Percentiles rank a stretch among this genome's conserved stretches.
Evolutionary conservation across 495 filamentous ascomycete genomes (phyloP).

Genomic region (Diplogelasinospora grovesii): DNA sequence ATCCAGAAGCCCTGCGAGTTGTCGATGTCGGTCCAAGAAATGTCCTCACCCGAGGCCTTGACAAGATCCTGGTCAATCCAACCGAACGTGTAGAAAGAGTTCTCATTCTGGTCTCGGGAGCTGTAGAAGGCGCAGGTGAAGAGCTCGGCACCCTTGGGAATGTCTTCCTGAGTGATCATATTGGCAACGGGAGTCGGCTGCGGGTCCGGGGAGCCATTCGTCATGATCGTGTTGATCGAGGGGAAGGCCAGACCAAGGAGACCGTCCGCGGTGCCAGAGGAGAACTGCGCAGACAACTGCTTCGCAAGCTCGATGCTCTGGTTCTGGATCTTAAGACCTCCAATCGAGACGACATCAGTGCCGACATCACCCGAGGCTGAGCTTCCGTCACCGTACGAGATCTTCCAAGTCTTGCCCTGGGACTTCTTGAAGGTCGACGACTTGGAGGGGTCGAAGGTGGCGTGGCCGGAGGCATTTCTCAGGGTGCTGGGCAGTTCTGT

Average conservation of each 20-base stretch:
- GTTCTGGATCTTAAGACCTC: constrained; percentile 58
- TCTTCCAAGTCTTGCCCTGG: constrained; percentile 54
- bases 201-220: constrained; percentile 35
- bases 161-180: constrained; percentile 64
- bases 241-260: constrained; percentile 67
- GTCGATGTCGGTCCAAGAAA: constrained; percentile 61
- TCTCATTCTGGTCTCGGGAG: constrained; percentile 50
- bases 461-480: constrained; percentile 36
- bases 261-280: constrained; percentile 56
- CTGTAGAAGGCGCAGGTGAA: constrained; percentile 70
- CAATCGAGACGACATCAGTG: constrained; percentile 60
- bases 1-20: constrained; percentile 68
- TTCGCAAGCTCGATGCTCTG: constrained; percentile 67
- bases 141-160: constrained; percentile 55
- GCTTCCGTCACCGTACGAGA: constrained; percentile 68
- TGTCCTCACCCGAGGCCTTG: constrained; percentile 45
- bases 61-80: constrained; percentile 64
- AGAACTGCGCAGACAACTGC: constrained; percentile 56
- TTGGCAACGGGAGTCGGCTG: constrained; percentile 70
- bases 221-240: constrained; percentile 61
- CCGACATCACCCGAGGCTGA: constrained; percentile 65
- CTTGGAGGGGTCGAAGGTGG: constrained; percentile 51
- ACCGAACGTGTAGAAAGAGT: constrained; percentile 75
- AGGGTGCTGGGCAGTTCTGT: constrained; percentile 37
- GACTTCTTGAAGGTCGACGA: constrained; percentile 55